Conservation (phyloP, 1,139 yeast genomes). For the Entelexis sorbosivorans region DNA sequence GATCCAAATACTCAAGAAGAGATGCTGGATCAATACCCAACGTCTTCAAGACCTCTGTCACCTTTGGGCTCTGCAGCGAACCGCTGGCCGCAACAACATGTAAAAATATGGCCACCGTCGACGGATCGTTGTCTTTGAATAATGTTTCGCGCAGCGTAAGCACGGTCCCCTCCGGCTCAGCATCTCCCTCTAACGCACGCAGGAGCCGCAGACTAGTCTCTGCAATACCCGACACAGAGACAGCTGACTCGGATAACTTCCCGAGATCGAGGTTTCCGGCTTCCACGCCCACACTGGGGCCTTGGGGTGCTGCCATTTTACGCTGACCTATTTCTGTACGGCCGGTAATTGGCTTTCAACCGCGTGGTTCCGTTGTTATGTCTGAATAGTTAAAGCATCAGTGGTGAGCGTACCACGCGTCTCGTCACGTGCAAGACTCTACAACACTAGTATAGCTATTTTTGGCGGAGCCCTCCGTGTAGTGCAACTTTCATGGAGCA, state of each 20-base stretch:
- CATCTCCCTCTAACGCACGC: not conserved
- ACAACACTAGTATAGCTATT: not conserved
- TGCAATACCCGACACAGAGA: not conserved
- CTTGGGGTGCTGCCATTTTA: not conserved
- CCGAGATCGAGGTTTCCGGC: not conserved
- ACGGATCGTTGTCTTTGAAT: not conserved
- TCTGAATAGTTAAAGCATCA: not conserved
- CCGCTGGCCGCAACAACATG: constrained; percentile 5
- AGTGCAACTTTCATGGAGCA: too few species aligned
- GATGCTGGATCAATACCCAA: constrained; percentile 1
- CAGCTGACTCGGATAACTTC: not conserved
- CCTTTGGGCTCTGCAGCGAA: not conserved
- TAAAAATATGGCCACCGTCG: constrained; percentile 3
- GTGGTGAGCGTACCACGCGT: not conserved
- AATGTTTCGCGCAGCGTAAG: not conserved
- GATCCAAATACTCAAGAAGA: constrained; percentile 4
- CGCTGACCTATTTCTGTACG: not conserved
- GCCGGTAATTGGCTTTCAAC: not conserved
- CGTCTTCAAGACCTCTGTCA: not conserved
- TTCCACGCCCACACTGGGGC: not conserved
- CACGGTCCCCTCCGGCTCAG: too few species aligned
- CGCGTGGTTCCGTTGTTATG: too few species aligned
- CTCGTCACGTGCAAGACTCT: not conserved
- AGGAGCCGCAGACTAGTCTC: not conserved
- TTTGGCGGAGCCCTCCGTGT: not conserved